Conservation (phyloP, 768 basidiomycete genomes). For the Suillus plorans region DNA sequence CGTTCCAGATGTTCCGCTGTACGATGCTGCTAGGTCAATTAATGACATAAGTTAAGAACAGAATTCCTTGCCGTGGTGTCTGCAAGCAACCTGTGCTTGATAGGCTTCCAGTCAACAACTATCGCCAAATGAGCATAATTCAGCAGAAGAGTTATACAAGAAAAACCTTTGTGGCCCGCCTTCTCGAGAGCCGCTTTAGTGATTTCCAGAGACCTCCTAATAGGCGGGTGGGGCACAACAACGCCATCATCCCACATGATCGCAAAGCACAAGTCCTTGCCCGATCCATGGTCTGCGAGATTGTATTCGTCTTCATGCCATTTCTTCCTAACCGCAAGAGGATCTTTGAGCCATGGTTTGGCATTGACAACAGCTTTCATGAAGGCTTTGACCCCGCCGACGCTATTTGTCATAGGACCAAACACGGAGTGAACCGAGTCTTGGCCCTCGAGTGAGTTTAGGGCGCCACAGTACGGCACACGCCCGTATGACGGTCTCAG, state of each 20-base stretch:
- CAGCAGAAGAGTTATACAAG: neutral
- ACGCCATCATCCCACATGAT: constrained; percentile 68
- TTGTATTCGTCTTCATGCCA: constrained; percentile 63
- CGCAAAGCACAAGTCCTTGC: constrained; percentile 51
- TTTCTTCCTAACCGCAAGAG: constrained; percentile 51
- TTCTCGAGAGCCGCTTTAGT: constrained; percentile 54
- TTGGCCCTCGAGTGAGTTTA: constrained; percentile 70
- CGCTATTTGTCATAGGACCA: constrained; percentile 63
- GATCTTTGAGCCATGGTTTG: constrained; percentile 69
- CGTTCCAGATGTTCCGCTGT: constrained; percentile 43
- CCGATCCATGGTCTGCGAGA: constrained; percentile 55
- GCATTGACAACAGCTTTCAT: constrained; percentile 58
- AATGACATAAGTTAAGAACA: neutral
- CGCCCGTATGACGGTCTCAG: constrained; percentile 69
- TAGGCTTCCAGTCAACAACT: constrained; percentile 73
- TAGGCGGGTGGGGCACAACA: constrained; percentile 63
- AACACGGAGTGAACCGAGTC: constrained; percentile 71
- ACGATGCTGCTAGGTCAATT: neutral
- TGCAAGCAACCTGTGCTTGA: constrained; percentile 49
- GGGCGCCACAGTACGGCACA: constrained; percentile 66
- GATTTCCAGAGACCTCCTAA: constrained; percentile 56
- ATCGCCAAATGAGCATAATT: neutral
- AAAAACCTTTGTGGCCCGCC: constrained; percentile 65
- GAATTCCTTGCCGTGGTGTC: constrained; percentile 38
- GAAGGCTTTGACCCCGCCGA: constrained; percentile 65